phyloP scores from a whole-genome alignment of 148 eudicot genomes.

The Rhododendron ovatum region DNA sequence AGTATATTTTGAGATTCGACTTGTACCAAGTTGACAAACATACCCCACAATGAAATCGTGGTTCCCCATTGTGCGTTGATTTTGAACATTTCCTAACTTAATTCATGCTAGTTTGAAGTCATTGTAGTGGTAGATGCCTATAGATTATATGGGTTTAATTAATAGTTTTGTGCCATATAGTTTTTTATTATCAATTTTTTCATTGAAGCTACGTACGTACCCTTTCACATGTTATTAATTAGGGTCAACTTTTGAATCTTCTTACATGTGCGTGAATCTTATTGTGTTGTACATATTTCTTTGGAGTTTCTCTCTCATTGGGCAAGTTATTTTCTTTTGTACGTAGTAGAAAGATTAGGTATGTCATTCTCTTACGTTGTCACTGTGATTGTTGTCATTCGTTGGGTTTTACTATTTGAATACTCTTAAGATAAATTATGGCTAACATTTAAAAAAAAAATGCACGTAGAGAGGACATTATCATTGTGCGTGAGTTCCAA shows the following conservation, averaged over 20 bases:
- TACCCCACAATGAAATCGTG: background rate
- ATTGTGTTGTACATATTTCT: background rate
- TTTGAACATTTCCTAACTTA: background rate
- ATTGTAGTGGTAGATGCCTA: background rate
- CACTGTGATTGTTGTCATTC: background rate
- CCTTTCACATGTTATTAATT: background rate
- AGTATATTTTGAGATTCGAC: background rate
- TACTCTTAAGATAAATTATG: background rate
- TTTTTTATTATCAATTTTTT: too few relatives aligned
- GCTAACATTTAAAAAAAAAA: background rate
- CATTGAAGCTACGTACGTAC: background rate
- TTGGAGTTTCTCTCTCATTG: background rate
- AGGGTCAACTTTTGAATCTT: background rate
- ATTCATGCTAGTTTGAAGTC: background rate
- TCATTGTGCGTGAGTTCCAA: background rate
- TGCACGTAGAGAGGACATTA: background rate
- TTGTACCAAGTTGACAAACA: too few relatives aligned
- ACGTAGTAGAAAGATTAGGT: background rate
- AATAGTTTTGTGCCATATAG: background rate
- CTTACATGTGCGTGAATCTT: background rate
- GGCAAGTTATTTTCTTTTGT: background rate
- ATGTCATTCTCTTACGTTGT: background rate
- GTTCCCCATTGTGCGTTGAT: background rate
- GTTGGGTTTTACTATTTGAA: background rate
- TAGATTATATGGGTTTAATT: too few relatives aligned